These are phyloP conservation scores for Mortierella sp. DNA, from an alignment of 371 early-diverging fungal species.

Conservation along the genomic window DNA sequence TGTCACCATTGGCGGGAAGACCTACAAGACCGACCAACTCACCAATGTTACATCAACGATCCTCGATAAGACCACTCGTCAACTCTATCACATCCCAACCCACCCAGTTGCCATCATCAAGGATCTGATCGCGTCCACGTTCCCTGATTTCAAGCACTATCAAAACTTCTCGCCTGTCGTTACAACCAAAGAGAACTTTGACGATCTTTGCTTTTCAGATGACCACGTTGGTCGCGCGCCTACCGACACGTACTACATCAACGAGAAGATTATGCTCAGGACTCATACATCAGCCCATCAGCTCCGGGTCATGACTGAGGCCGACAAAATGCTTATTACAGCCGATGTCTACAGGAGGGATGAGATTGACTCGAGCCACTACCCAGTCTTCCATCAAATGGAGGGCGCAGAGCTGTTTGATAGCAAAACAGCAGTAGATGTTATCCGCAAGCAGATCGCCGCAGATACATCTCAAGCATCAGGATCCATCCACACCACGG, in stretches of 20 bases:
- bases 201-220: conserved; percentile 82
- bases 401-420: conserved; percentile 85
- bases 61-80: conserved; percentile 77
- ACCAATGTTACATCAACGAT: conserved; percentile 88
- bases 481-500: conserved; percentile 58
- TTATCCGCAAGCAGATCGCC: conserved; percentile 26
- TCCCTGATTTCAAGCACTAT: conserved; percentile 72
- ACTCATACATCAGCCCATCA: conserved; percentile 98
- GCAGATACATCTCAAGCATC: conserved; percentile 4
- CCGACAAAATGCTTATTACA: conserved; percentile 78
- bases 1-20: conserved; percentile 63
- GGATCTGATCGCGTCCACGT: conserved; percentile 78
- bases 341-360: conserved; percentile 98
- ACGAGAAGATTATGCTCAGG: conserved; percentile 80
- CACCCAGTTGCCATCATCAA: conserved; percentile 92
- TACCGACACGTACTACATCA: conserved; percentile 95
- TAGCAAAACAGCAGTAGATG: conserved; percentile 43
- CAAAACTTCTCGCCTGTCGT: conserved; percentile 83
- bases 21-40: conserved; percentile 69
- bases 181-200: conserved; percentile 89
- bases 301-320: conserved; percentile 68
- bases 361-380: conserved; percentile 95
- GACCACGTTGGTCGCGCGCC: conserved; percentile 87
- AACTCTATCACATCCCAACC: conserved; percentile 81
- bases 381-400: conserved; percentile 98